Conservation (phyloP, 2,329 filamentous ascomycete species). For the Chrysoporthe deuterocubensis region DNA sequence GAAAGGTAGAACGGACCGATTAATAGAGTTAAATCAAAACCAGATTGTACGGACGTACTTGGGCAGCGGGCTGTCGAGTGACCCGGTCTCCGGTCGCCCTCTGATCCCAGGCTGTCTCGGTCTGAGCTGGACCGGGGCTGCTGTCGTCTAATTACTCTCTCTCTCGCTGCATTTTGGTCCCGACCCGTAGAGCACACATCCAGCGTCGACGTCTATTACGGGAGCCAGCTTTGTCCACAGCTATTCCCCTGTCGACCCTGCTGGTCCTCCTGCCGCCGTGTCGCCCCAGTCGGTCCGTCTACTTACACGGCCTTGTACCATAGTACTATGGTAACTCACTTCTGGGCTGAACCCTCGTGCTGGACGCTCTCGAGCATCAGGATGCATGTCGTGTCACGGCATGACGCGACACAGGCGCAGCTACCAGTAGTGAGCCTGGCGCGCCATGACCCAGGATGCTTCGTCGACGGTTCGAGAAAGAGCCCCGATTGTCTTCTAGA, state of each 20-base stretch:
- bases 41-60: no score
- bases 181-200: no score
- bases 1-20: background rate
- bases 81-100: background rate
- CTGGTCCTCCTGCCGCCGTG: background rate
- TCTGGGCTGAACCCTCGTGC: background rate
- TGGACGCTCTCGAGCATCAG: no score
- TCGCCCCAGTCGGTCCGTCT: constrained; percentile 21
- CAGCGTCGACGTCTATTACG: constrained; percentile 7
- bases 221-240: background rate
- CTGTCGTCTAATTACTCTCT: no score
- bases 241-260: background rate
- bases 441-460: background rate
- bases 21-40: background rate
- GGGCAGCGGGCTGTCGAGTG: background rate
- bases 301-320: background rate
- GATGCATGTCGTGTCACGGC: no score
- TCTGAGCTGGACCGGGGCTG: no score
- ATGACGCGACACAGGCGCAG: no score
- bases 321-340: background rate
- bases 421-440: background rate
- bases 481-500: no score
- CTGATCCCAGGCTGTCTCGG: background rate
- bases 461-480: no score
- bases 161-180: no score